Conservation (phyloP, 129 eudicot genomes). For the Lactuca saligna region DNA sequence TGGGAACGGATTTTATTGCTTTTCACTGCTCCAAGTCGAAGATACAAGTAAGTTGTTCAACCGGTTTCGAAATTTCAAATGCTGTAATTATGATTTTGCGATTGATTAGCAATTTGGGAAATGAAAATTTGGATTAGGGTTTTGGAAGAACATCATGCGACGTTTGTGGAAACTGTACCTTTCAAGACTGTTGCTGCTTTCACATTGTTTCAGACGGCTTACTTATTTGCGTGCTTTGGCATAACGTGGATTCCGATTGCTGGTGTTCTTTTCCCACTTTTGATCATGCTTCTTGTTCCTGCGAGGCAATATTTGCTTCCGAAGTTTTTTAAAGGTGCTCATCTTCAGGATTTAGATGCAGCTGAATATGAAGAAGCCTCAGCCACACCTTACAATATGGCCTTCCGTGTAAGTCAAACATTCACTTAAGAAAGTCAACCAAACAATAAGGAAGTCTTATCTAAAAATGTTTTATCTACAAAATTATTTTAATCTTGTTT, state of each 20-base stretch:
- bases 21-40: conserved; percentile 94
- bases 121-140: conserved; percentile 48
- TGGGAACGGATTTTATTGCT: conserved; percentile 92
- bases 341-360: conserved; percentile 96
- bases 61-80: conserved; percentile 1
- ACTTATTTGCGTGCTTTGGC: conserved; percentile 86
- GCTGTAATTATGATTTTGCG: not conserved
- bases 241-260: conserved; percentile 96
- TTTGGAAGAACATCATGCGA: conserved; percentile 84
- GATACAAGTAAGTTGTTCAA: conserved; percentile 69
- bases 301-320: conserved; percentile 90
- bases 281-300: conserved; percentile 97
- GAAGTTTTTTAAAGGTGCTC: conserved; percentile 83
- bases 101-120: conserved; percentile 1
- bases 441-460: too few species aligned
- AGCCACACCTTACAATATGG: conserved; percentile 57
- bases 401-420: conserved; percentile 62
- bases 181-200: conserved; percentile 73
- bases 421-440: conserved; percentile 19
- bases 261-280: conserved; percentile 88
- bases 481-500: too few species aligned
- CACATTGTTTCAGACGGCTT: conserved; percentile 82
- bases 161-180: conserved; percentile 90
- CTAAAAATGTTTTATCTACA: too few species aligned
- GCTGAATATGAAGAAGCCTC: conserved; percentile 94